phyloP scores from a whole-genome alignment of 2,329 filamentous ascomycete species.

The Trichoderma afroharzianum region DNA sequence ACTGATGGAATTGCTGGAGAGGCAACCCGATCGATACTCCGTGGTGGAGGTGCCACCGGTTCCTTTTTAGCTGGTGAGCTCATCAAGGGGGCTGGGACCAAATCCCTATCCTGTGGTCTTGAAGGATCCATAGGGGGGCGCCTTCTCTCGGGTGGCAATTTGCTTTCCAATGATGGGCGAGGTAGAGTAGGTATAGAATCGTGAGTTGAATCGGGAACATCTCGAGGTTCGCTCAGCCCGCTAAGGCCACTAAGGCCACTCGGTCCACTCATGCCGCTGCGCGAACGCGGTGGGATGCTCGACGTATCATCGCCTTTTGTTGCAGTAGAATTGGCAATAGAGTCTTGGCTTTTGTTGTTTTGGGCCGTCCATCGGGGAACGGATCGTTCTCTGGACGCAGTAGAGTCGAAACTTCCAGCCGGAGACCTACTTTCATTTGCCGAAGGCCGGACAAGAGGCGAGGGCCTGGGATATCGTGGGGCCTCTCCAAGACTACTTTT shows the following conservation, averaged over 20 bases:
- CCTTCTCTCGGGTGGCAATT: slow-evolving; percentile 58
- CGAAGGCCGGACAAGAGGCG: slow-evolving; percentile 31
- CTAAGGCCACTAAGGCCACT: slow-evolving; percentile 37
- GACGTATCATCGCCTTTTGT: slow-evolving; percentile 49
- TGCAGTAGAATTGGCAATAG: slow-evolving; percentile 45
- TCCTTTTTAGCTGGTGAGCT: slow-evolving; percentile 47
- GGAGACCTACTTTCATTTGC: slow-evolving; percentile 46
- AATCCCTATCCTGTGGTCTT: slow-evolving; percentile 50
- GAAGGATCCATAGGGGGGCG: slow-evolving; percentile 63
- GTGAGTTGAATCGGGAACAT: slow-evolving; percentile 20
- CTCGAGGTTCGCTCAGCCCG: slow-evolving; percentile 32
- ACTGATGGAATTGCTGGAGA: slow-evolving; percentile 37
- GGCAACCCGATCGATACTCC: slow-evolving; percentile 48
- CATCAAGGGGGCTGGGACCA: slow-evolving; percentile 57
- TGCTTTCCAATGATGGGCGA: slow-evolving; percentile 34
- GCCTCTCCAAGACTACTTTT: slow-evolving; percentile 25
- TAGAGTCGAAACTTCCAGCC: slow-evolving; percentile 50
- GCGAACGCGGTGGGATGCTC: slow-evolving; percentile 50
- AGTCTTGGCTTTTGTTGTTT: slow-evolving; percentile 57
- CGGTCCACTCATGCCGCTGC: slow-evolving; percentile 45
- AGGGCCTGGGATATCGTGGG: slow-evolving; percentile 28
- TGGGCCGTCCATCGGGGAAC: slow-evolving; percentile 46
- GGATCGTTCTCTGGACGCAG: slow-evolving; percentile 35
- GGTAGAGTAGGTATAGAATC: slow-evolving; percentile 16
- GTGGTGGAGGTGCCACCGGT: slow-evolving; percentile 45